Conservation (phyloP, 2,329 filamentous ascomycete species). For the Fusarium dlaminii region DNA sequence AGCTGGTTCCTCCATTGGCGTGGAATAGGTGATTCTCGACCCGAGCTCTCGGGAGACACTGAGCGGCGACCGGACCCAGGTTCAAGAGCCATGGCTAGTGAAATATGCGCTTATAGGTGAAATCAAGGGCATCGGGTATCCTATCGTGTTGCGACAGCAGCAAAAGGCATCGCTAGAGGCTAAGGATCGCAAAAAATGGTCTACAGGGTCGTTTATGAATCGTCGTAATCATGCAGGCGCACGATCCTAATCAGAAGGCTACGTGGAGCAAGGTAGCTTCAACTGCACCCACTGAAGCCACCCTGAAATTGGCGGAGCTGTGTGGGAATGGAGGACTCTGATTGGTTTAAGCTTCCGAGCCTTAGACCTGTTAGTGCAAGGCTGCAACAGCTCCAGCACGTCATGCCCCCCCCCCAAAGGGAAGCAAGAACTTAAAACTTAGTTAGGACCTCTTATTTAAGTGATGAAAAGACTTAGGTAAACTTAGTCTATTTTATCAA, state of each 20-base stretch:
- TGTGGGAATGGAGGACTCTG: background rate
- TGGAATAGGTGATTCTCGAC: slow-evolving; percentile 78
- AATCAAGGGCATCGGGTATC: slow-evolving; percentile 37
- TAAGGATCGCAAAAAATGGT: slow-evolving; percentile 2
- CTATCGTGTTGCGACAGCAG: slow-evolving; percentile 13
- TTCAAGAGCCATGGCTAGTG: slow-evolving; percentile 70
- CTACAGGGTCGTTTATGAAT: slow-evolving; percentile 12
- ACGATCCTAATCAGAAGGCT: slow-evolving; percentile 41
- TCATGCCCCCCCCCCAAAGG: slow-evolving; percentile 15
- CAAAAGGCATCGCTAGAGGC: slow-evolving; percentile 29
- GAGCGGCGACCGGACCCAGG: slow-evolving; percentile 65
- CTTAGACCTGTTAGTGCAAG: slow-evolving; percentile 37
- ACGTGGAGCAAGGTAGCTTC: slow-evolving; percentile 38
- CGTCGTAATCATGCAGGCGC: slow-evolving; percentile 30
- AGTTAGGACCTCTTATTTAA: background rate
- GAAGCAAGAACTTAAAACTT: background rate
- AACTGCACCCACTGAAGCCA: slow-evolving; percentile 24
- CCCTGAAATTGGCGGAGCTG: slow-evolving; percentile 19
- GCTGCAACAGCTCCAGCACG: slow-evolving; percentile 39
- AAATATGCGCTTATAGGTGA: slow-evolving; percentile 26
- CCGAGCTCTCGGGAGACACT: slow-evolving; percentile 83
- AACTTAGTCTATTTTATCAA: background rate
- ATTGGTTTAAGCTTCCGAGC: slow-evolving; percentile 36
- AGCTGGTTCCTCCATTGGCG: slow-evolving; percentile 81
- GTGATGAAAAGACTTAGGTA: background rate